phyloP scores from a whole-genome alignment of 2,329 filamentous ascomycete species.

The Metarhizium rileyi region DNA sequence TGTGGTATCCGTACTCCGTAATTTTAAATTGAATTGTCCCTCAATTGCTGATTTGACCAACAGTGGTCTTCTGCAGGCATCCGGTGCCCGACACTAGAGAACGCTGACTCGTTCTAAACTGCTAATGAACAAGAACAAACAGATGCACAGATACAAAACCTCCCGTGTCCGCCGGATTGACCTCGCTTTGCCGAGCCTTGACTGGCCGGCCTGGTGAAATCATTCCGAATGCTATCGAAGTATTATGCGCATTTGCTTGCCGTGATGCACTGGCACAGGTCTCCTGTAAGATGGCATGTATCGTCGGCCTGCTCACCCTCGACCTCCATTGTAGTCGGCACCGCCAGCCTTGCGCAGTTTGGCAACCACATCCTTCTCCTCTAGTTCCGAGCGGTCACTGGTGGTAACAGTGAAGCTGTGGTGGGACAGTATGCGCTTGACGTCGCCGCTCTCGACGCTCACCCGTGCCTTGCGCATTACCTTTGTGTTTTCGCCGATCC shows the following conservation, averaged over 20 bases:
- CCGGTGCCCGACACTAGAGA: background rate
- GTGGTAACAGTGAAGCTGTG: slow-evolving; percentile 58
- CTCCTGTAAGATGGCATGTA: background rate
- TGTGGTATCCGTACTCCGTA: no score
- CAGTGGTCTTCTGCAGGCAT: background rate
- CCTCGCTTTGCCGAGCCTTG: background rate
- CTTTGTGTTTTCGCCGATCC: slow-evolving; percentile 56
- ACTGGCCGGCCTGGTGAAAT: no score
- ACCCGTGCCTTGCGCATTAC: slow-evolving; percentile 63
- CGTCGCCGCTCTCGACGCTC: slow-evolving; percentile 55
- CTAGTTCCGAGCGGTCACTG: slow-evolving; percentile 48
- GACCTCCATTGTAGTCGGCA: slow-evolving; percentile 60
- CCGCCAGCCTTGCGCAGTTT: slow-evolving; percentile 56
- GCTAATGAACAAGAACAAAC: background rate
- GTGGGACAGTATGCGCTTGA: slow-evolving; percentile 54
- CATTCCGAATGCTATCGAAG: no score
- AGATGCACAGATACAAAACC: background rate
- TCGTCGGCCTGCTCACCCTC: slow-evolving; percentile 35
- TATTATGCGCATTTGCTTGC: background rate
- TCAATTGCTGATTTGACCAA: background rate
- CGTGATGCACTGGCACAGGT: background rate
- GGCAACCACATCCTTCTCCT: slow-evolving; percentile 50
- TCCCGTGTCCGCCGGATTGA: background rate
- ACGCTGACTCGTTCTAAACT: background rate
- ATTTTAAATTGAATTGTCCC: background rate